phyloP scores from a whole-genome alignment of 768 basidiomycete genomes.

The Kwoniella bestiolae region DNA sequence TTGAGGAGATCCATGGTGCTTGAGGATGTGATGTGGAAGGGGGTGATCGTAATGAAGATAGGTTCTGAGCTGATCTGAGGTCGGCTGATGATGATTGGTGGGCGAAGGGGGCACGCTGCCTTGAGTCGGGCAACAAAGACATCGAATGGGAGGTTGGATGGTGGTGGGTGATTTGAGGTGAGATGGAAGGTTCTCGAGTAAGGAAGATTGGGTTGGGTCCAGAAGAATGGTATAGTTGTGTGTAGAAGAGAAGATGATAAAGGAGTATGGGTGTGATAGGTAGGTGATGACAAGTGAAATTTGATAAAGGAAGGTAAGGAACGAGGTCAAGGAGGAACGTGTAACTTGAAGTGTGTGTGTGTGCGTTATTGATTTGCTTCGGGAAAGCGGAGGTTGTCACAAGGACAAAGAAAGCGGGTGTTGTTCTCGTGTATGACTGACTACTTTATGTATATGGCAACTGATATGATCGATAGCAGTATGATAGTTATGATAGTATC shows the following conservation, averaged over 20 bases:
- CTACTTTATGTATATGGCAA: too few species aligned
- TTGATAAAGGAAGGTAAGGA: neutral
- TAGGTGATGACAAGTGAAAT: neutral
- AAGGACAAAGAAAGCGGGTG: too few species aligned
- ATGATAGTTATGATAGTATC: too few species aligned
- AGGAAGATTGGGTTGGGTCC: neutral
- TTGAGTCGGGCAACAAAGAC: constrained; percentile 38
- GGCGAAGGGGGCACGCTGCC: constrained; percentile 50
- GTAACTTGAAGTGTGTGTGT: neutral
- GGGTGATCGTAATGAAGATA: constrained; percentile 21
- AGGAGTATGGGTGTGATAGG: neutral
- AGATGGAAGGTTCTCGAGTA: neutral
- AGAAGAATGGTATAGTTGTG: neutral
- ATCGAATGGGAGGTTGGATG: constrained; percentile 7
- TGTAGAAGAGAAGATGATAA: neutral
- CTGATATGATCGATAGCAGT: too few species aligned
- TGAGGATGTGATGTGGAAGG: constrained; percentile 14
- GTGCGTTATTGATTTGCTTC: neutral
- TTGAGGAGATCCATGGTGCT: constrained; percentile 16
- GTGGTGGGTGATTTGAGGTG: neutral
- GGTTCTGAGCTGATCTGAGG: constrained; percentile 21
- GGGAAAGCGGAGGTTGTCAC: too few species aligned
- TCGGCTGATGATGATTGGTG: constrained; percentile 43
- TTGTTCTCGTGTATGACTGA: too few species aligned
- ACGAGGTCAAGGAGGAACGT: neutral